A percentile compares a stretch with the other conserved stretches of the same genome.
These are phyloP conservation scores for Grammothele lineata DNA, from an alignment of 768 basidiomycete species.

Conservation along the genomic window DNA sequence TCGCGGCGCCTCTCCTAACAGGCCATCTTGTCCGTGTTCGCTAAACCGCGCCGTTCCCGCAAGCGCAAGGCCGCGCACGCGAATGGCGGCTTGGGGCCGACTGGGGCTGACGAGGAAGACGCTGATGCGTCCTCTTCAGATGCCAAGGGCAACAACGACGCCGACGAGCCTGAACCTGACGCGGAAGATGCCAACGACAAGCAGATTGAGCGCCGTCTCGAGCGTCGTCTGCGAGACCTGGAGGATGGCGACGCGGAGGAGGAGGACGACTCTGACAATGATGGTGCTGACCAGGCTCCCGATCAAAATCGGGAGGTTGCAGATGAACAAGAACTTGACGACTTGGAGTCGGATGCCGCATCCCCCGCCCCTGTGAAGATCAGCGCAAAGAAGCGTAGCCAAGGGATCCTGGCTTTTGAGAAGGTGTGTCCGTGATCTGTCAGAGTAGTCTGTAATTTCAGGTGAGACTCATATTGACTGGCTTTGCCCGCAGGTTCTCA, in stretches of 20 bases:
- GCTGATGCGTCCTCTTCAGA: neutral
- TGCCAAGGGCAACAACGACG: conserved; percentile 5
- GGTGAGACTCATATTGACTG: too few relatives aligned
- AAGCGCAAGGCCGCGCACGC: too few relatives aligned
- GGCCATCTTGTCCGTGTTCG: too few relatives aligned
- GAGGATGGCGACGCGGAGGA: neutral
- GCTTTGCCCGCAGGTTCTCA: conserved; percentile 10
- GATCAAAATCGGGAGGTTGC: neutral
- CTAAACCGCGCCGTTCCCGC: too few relatives aligned
- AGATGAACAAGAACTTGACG: too few relatives aligned
- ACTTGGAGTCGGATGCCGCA: too few relatives aligned
- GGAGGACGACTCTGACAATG: conserved; percentile 7
- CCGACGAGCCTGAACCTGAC: neutral
- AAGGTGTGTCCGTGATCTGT: conserved; percentile 8
- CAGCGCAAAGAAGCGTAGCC: neutral
- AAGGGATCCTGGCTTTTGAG: neutral
- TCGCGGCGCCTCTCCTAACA: neutral
- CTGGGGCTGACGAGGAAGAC: neutral
- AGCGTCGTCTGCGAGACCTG: neutral
- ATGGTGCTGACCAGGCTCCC: neutral
- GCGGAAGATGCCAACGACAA: neutral
- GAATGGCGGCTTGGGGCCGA: too few relatives aligned
- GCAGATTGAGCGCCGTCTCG: neutral
- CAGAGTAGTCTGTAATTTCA: neutral
- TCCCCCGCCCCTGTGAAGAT: neutral